Evolutionary conservation across 371 early-diverging fungal species (phyloP), one percentile per base, ranked within the genome.

Genomic region (Phascolomyces articulosus): DNA sequence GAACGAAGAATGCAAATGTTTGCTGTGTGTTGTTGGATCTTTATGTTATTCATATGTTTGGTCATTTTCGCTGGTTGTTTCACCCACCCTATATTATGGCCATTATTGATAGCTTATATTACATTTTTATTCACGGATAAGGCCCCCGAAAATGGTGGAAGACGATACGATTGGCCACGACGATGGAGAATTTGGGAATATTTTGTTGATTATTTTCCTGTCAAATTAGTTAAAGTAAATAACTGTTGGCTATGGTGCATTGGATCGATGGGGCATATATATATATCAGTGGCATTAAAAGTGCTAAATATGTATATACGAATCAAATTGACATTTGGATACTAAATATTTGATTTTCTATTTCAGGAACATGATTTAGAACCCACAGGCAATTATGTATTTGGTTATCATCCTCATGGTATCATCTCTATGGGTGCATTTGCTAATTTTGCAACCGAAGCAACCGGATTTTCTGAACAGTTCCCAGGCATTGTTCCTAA

Each of bases 371-470:
- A 70, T 9, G 93, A 93, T 31, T 71, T 95, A 61, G 93, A 92
- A 67, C 90, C 93, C 2, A 68, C 73, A 11, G 84, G 86, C 57
- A 93, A 89, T 67, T 93, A 93, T 57, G 78, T 93, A 18, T 88
- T 92, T 70, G 91, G 91, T 15, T 91, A 91, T 62, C 91, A 91
- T 60, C 94, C 94, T 23, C 94, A 93, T 59, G 94, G 95, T 15
- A 91, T 97, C 58, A 89, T 96, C 62, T 85, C 88, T 9, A 82
- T 93, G 67, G 95, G 95, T 4, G 93, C 94, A 0, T 89, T 89
- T 65, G 82, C 88, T 40, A 90, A 91, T 55, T 94, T 95, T 85
- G 93, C 83, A 8, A 94, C 91, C 16, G 88, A 91, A 67, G 87
- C 87, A 0, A 87, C 86, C 31, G 77, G 85, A 1, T 82, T 93